Base-by-base conservation (phyloP, 2,329 filamentous ascomycete species). In the Aspergillus udagawae region DNA sequence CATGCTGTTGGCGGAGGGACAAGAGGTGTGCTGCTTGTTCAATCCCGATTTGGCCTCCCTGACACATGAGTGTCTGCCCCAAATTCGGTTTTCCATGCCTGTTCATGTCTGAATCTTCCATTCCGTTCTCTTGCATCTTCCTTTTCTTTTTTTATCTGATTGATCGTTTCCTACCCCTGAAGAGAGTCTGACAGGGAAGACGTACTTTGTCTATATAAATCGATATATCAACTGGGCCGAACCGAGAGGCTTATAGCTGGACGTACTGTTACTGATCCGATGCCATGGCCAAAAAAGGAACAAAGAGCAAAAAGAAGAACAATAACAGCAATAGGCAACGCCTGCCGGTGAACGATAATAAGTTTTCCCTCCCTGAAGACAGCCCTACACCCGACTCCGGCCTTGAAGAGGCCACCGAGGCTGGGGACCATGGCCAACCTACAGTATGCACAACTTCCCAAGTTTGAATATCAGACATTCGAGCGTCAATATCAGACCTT, bases 371-470 rank as follows among this genome's bases (percentile, higher is more conserved):
- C 35, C 54, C 61, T 44, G 66, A 70, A 53, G 55, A 55, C 28
- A 57, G 57, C 44, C 55, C 56, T 54, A 49, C 60, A 49, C 47
- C 59, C 58, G 61, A 67, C 53, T 60, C 67, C 58, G 62, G 67
- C 62, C 63, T 65, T 59, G 66, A 69, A 63, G 63, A 67, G 62
- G 63, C 67, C 60, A 63, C 65, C 63, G 66, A 65, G 62, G 61
- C 63, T 58, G 59, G 58, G 62, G 67, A 75, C 69, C 65, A 77
- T 77, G 75, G 65, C 63, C 55, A 53, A 57, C 52, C 51, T 64
- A 66, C 67, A 75, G 76, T 79, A 79, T 73, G 77, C 75, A 70
- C 58, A 74, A 55, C 61, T 77, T 69, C 70, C 75, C 67, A 60
- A 62, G 56, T 78, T 71, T 69, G 60, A 73, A 63, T 79, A 78